Base-by-base conservation (phyloP, 2,329 filamentous ascomycete genomes). In the Penicillium fuscoglaucum region DNA sequence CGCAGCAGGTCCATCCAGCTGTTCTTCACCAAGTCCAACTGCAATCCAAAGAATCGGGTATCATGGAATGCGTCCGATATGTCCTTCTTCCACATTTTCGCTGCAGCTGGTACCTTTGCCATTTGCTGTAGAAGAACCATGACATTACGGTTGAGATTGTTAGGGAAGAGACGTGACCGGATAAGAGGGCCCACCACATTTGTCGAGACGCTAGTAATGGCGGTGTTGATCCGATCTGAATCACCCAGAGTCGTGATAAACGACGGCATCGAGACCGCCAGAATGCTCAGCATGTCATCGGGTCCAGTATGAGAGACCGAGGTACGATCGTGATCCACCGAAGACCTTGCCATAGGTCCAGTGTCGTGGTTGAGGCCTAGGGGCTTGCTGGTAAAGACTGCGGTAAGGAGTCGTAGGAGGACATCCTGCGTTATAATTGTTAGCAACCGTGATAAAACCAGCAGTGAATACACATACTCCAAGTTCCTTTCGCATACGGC, bases 41-140 rank as follows among this genome's bases (percentile, higher is more conserved):
- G 80, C 43, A 87, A 87, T n/a, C 83, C 82, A 70, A 99, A 96
- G 77, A 99, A 93, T 59, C 87, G 88, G 8, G 87, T 71, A 71
- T 99, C 93, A 69, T 96, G 95, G 78, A 98, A 96, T 0, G 92
- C 92, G 71, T 98, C 95, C 0, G 86, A 83, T 1, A 98, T 83
- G 67, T 99, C 96, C 73, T 93, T 96, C 76, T 90, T 96, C 91
- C 93, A 97, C 1, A 87, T 82, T 74, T 96, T 97, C 61, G 93
- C 89, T 54, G 90, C 89, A 64, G 89, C 90, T 3, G 90, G 85
- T 29, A 96, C 81, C 65, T 87, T 87, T 0, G 89, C 86, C 55
- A 98, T 83, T 63, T 93, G 87, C 55, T 89, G 87, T 2, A 98
- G 77, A 15, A 99, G 82, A 15, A 83, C 80, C 53, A 99, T 78